A percentile compares a stretch with the other conserved stretches of the same genome.
phyloP scores from a whole-genome alignment of 805 yeast species.

The Ogataea trehalophila region DNA sequence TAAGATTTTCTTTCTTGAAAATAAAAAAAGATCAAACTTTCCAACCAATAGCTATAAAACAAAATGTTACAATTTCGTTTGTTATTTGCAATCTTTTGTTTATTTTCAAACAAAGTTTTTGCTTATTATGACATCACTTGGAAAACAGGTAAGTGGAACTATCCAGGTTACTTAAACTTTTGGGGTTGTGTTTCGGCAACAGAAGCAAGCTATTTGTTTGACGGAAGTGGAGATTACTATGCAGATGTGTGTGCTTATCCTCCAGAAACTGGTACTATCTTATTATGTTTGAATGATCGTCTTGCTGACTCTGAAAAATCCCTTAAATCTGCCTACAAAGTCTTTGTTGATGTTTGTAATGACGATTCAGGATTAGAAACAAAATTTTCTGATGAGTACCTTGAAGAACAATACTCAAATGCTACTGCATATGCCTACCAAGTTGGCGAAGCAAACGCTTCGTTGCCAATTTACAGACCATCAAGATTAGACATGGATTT shows the following conservation, averaged over 20 bases:
- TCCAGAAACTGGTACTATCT: constrained; percentile 12
- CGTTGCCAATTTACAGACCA: constrained; percentile 11
- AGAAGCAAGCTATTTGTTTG: neutral
- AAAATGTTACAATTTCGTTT: neutral
- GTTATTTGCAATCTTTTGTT: neutral
- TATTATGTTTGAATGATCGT: constrained; percentile 8
- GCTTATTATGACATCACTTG: neutral
- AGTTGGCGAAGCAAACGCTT: constrained; percentile 6
- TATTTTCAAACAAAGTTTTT: neutral
- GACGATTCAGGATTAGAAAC: neutral
- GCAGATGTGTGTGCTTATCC: constrained; percentile 11
- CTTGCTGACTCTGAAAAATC: constrained; percentile 1
- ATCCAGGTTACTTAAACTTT: neutral
- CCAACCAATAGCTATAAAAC: too few species aligned
- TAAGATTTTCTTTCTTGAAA: too few species aligned
- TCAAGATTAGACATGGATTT: constrained; percentile 9
- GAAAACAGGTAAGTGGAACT: neutral
- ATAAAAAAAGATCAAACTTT: too few species aligned
- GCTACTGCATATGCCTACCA: constrained; percentile 22
- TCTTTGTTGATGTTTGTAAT: constrained; percentile 1
- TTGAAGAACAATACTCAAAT: constrained; percentile 22
- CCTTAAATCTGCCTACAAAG: constrained; percentile 3
- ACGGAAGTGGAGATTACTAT: neutral
- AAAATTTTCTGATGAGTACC: neutral
- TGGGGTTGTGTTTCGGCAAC: neutral